Evolutionary conservation across 495 filamentous ascomycete genomes (phyloP).

Genomic region (Choiromyces venosus): DNA sequence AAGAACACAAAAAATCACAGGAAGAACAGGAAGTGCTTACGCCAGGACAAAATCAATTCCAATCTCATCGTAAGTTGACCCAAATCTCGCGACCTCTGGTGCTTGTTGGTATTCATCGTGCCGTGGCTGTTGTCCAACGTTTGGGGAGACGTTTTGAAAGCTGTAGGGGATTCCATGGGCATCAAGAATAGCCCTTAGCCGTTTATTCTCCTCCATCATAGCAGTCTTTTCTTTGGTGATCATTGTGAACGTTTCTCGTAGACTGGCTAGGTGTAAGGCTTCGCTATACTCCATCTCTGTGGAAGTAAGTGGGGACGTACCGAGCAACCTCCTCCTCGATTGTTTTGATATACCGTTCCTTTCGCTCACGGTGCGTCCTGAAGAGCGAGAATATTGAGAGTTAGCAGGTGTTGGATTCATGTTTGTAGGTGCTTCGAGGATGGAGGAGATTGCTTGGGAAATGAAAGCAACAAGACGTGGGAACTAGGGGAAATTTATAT

Average conservation of each 20-base stretch:
- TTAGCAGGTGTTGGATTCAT: conserved; percentile 10
- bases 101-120: conserved; percentile 43
- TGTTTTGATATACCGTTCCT: conserved; percentile 90
- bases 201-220: conserved; percentile 67
- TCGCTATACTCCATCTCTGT: conserved; percentile 49
- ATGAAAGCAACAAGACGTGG: not conserved
- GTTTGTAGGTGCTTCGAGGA: conserved; percentile 1
- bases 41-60: conserved; percentile 95
- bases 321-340: conserved; percentile 84
- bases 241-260: conserved; percentile 58
- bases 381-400: conserved; percentile 14
- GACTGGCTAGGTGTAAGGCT: conserved; percentile 44
- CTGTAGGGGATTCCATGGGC: conserved; percentile 64
- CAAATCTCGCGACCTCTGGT: conserved; percentile 46
- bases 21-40: conserved; percentile 53
- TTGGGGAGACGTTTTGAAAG: conserved; percentile 6
- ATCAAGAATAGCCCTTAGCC: conserved; percentile 66
- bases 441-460: conserved; percentile 17
- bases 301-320: conserved; percentile 44
- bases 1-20: not conserved
- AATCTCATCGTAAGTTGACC: conserved; percentile 75
- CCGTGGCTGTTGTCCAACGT: not conserved
- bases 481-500: conserved; percentile 12
- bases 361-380: conserved; percentile 89
- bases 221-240: conserved; percentile 61